Base-by-base conservation (phyloP, 1,284 basidiomycete genomes). In the Apiotrichum veenhuisii region DNA sequence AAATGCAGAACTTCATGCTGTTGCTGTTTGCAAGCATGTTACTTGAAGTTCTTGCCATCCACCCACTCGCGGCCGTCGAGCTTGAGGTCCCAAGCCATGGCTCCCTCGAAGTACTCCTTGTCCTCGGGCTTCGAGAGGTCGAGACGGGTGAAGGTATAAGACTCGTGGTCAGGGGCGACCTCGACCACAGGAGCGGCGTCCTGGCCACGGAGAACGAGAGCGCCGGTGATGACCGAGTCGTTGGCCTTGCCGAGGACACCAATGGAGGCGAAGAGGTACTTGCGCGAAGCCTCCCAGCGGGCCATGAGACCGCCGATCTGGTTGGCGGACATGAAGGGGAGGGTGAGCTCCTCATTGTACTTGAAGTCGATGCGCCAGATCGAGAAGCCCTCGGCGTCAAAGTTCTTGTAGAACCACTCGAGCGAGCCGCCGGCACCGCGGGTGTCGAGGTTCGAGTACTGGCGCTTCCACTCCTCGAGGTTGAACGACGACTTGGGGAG, bases 401-500 rank as follows among this genome's bases (percentile, higher is more conserved):
- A 93, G 88, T 92, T 87, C 77, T 90, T 72, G 82, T 93, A 91
- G 84, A 94, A 87, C 90, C 90, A 94, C 45, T 71, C 68, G 54
- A 78, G 61, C 42, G 73, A 71, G 74, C 91, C 88, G 40, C 87
- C 87, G 75, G 91, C 87, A 38, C 87, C 88, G 58, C 89, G 85
- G 38, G 94, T 97, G 56, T 97, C 94, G 79, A 88, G 87, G 87
- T 98, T 98, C 68, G 92, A 96, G 83, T 98, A 98, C 58, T 89
- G 87, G 53, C 92, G 87, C 81, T 98, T 98, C 90, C 91, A 96
- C 80, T 97, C 93, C 78, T 98, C 94, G 57, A 98, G 86, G 81
- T 93, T 92, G 82, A 97, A 89, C 17, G 83, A 80, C 20, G 89
- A 91, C 81, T 95, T 95, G 66, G 94, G 91, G 55, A 96, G 84